These are phyloP conservation scores for Picochlorum sp. DNA, from an alignment of 139 green algal genomes.

Conservation along the genomic window DNA sequence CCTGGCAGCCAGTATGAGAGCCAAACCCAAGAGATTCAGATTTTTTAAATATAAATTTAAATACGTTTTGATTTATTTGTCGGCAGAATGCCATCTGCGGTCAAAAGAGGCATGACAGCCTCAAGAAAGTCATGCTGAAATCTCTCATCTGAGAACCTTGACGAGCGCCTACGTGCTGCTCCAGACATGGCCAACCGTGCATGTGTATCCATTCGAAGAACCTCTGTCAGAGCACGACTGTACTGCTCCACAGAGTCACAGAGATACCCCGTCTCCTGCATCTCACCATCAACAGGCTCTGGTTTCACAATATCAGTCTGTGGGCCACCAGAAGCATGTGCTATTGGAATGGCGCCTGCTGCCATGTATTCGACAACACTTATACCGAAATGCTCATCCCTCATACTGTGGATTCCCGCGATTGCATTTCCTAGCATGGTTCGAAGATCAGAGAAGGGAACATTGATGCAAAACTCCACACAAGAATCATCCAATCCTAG, in stretches of 20 bases:
- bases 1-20: too few relatives aligned
- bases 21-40: too few relatives aligned
- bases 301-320: constrained; percentile 53
- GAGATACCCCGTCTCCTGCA: constrained; percentile 68
- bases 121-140: constrained; percentile 26
- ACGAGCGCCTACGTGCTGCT: constrained; percentile 45
- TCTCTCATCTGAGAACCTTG: constrained; percentile 25
- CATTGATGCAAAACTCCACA: constrained; percentile 54
- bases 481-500: constrained; percentile 26
- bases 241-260: constrained; percentile 59
- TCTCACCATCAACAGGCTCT: constrained; percentile 14
- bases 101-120: background rate
- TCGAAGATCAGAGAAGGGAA: constrained; percentile 55
- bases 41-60: too few relatives aligned
- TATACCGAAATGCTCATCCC: constrained; percentile 99
- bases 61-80: background rate
- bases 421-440: constrained; percentile 68
- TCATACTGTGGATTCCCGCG: constrained; percentile 91
- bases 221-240: constrained; percentile 44
- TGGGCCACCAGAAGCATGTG: constrained; percentile 74
- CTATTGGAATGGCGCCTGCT: constrained; percentile 80
- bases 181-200: constrained; percentile 58
- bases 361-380: constrained; percentile 98
- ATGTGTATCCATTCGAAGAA: constrained; percentile 63
- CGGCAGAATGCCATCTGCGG: constrained; percentile 13